Base-by-base conservation (phyloP, 2,329 filamentous ascomycete species). In the Whalleya microplaca region DNA sequence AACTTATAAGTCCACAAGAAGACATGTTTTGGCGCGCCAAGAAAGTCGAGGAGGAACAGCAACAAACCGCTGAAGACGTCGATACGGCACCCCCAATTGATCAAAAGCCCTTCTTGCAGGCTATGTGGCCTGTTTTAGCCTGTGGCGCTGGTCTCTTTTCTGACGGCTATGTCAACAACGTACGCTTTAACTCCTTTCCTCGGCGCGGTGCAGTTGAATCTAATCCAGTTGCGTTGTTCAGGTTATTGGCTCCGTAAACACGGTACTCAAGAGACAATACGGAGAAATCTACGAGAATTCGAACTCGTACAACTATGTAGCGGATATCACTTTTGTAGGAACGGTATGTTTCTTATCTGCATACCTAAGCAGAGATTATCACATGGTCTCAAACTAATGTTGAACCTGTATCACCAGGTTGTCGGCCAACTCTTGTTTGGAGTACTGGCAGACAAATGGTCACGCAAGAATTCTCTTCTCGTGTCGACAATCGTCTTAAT, bases 111-210 rank as follows among this genome's bases (percentile, higher is more conserved):
- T 72, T 72, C 53, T 53, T 55, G 49, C 62, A 71, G 32, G 64
- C 66, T 4, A 72, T 78, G 19, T 69, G 83, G 81, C 91, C 92
- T 14, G 89, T 92, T 1, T 88, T 96, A 65, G 92, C 92, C 43
- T 96, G 92, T 69, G 93, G 93, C 62, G 90, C 92, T 49, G 93
- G 93, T 67, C 81, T 96, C 1, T 96, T 96, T 75, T 92, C 89
- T 21, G 93, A 96, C 73, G 93, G 93, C 16, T 96, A 96, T 73
- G 84, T 96, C 70, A 96, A 96, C 75, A 92, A 91, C 68, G 90
- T 92, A 76, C 66, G 76, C 44, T 19, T 45, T 44, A 51, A 5
- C 44, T 27, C 21, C 27, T 45, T 23, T 12, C 16, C 14, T 48
- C 3, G n/a, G 20, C 21, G 37, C 23, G 18, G 43, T 32, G 21